These are phyloP conservation scores for Penicillium rolfsii DNA, from an alignment of 2,329 filamentous ascomycete genomes.

Conservation along the genomic window DNA sequence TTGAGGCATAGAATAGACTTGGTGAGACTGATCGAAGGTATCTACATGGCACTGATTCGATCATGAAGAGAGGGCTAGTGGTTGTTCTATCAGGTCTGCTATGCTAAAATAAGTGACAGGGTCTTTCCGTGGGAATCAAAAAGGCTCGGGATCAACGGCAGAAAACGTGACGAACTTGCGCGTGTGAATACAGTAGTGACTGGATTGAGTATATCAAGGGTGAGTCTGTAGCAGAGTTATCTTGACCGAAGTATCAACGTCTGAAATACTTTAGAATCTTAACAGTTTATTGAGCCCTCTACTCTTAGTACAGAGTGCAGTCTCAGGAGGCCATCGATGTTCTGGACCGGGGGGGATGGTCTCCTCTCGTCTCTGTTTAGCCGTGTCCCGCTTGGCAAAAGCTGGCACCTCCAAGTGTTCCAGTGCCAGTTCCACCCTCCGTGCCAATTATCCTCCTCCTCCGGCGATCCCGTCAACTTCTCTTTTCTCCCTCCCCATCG, in stretches of 20 bases:
- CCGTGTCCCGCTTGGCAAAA: slow-evolving; percentile 9
- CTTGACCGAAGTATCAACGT: too few species aligned
- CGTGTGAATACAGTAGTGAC: not conserved
- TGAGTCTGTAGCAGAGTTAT: not conserved
- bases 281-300: not conserved
- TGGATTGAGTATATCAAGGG: not conserved
- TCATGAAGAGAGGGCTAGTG: not conserved
- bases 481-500: slow-evolving; percentile 10
- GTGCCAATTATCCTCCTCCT: not conserved
- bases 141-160: not conserved
- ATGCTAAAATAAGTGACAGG: slow-evolving; percentile 10
- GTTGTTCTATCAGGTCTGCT: not conserved
- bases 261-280: too few species aligned
- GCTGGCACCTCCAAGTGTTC: not conserved
- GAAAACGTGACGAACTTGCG: not conserved
- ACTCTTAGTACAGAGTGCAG: too few species aligned
- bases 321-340: not conserved
- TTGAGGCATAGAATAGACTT: not conserved
- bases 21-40: not conserved
- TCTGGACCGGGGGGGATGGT: not conserved
- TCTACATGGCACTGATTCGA: not conserved
- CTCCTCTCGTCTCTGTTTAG: not conserved
- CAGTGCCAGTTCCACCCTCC: not conserved
- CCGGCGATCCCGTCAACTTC: slow-evolving; percentile 13
- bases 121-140: slow-evolving; percentile 4